Evolutionary conservation across 768 basidiomycete species (phyloP), one percentile per base, ranked within the genome.

Genomic region (Aureoboletus auriporus): DNA sequence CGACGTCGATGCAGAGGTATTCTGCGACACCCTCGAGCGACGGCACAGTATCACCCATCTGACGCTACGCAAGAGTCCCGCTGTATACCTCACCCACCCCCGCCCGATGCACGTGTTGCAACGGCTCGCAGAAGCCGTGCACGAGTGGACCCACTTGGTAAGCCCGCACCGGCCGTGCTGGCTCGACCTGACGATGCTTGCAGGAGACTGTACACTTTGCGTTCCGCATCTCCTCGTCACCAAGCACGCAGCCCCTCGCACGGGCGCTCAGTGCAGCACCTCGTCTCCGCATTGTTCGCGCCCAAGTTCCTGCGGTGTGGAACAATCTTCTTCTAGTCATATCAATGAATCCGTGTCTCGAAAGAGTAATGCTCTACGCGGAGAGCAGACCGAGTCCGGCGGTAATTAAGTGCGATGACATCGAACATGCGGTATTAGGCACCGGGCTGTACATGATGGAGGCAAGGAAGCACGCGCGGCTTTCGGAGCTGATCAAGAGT

Each of bases 301-400:
- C 83, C 0, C 71, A 75, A 39, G 67, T 83, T 6, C 83, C 83
- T 2, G 71, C 75, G 5, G 67, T 82, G 0, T 84, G 83, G 83
- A 81, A 78, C 62, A 68, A 72, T 38, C 56, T 76, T 12, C 71
- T 83, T 47, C 72, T 80, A 49, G 55, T 72, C 37, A 68, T 83
- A 34, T 69, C 77, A 35, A 45, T 58, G 7, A 84, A 83, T 62
- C 72, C 75, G 0, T 47, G 64, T 2, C 69, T 84, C 42, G 69
- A 77, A 53, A 70, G 73, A 38, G 73, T 84, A 56, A 63, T 73
- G 67, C 60, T 63, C 23, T 64, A 61, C 39, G 44, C 53, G 13
- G 61, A 71, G 30, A 34, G 20, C 42, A 51, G 51, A 29, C 39
- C 11, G 8, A 12, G 33, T 14, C 36, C 47, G 20, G 38, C 55